Percentiles rank a stretch among this genome's conserved stretches.
phyloP scores from a whole-genome alignment of 306 rosid species.

The Cicer chorassanicum region DNA sequence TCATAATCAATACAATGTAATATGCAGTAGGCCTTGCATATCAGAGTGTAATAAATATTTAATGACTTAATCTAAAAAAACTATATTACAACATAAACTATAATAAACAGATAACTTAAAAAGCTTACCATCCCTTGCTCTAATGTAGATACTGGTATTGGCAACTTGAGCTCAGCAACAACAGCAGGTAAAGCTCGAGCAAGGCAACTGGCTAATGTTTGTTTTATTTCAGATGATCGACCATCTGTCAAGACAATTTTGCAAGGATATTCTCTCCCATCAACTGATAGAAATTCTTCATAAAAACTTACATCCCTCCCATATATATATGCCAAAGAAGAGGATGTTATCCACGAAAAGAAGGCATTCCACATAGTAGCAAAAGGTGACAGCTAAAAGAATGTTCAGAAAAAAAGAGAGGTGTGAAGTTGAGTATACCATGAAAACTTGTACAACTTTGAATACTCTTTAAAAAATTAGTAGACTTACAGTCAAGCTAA shows the following conservation, averaged over 20 bases:
- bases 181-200: conserved; percentile 82
- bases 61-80: conserved; percentile 18
- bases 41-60: conserved; percentile 25
- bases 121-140: conserved; percentile 85
- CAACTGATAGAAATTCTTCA: conserved; percentile 70
- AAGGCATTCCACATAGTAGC: conserved; percentile 86
- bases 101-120: conserved; percentile 35
- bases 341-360: conserved; percentile 80
- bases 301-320: conserved; percentile 85
- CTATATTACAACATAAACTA: conserved; percentile 22
- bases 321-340: conserved; percentile 80
- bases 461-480: background rate
- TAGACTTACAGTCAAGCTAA: conserved; percentile 69
- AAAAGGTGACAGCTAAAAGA: conserved; percentile 82
- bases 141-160: conserved; percentile 77
- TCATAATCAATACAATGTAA: conserved; percentile 13
- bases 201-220: conserved; percentile 82
- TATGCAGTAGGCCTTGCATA: conserved; percentile 1
- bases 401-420: conserved; percentile 4
- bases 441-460: conserved; percentile 29
- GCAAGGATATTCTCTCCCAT: conserved; percentile 71
- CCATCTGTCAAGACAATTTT: conserved; percentile 79
- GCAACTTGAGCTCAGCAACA: conserved; percentile 71
- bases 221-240: conserved; percentile 87
- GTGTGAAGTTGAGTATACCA: conserved; percentile 20